These are phyloP conservation scores for Fusarium tjaetaba DNA, from an alignment of 2,329 filamentous ascomycete species.

Conservation along the genomic window DNA sequence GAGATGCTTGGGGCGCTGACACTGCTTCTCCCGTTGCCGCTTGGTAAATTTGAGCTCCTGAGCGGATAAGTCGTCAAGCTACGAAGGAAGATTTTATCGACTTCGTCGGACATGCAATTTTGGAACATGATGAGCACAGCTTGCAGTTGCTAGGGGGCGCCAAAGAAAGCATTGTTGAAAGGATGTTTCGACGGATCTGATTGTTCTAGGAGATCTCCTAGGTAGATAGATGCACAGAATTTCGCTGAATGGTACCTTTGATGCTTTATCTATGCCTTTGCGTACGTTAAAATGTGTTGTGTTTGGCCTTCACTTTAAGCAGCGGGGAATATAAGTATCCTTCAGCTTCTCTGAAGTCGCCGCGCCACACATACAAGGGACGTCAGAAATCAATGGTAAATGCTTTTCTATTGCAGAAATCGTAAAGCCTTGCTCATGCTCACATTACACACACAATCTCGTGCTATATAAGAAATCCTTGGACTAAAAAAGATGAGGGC, in stretches of 20 bases:
- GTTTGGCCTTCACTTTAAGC: neutral
- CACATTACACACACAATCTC: constrained; percentile 44
- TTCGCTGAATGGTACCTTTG: neutral
- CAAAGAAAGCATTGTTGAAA: neutral
- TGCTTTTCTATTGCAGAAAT: constrained; percentile 44
- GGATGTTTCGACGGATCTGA: constrained; percentile 1
- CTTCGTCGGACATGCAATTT: neutral
- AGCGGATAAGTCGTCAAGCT: neutral
- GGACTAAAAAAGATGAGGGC: constrained; percentile 37
- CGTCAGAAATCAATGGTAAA: constrained; percentile 23
- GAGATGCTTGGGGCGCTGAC: neutral
- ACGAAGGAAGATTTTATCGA: neutral
- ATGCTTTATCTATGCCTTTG: neutral
- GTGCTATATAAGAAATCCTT: constrained; percentile 30
- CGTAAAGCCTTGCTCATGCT: constrained; percentile 39
- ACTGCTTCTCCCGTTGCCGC: neutral
- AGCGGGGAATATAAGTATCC: neutral
- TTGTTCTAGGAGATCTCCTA: constrained; percentile 3
- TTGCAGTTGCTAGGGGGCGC: neutral
- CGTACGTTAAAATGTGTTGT: neutral
- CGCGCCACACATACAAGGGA: neutral
- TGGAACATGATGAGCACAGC: neutral
- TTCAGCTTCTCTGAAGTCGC: neutral
- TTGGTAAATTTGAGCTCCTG: constrained; percentile 9
- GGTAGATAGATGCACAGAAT: constrained; percentile 17